Evolutionary conservation across 768 basidiomycete genomes (phyloP), one percentile per base, ranked within the genome.

Genomic region (Boletus reticulatus): DNA sequence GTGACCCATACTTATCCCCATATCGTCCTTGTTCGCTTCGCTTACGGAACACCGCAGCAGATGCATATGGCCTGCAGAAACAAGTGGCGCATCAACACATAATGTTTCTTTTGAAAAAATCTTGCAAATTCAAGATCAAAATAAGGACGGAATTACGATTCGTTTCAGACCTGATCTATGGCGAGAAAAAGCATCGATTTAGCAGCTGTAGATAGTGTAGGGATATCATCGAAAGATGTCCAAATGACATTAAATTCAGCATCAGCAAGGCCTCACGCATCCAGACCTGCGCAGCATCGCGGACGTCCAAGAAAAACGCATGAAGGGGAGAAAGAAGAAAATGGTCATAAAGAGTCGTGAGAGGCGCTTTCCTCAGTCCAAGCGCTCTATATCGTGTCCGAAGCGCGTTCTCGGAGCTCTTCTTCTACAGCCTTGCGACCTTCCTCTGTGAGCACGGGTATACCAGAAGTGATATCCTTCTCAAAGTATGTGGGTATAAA

Each of bases 401-500:
- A 38, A 34, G 37, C 6, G 13, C 50, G 47, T 44, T 71, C 70
- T 20, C 34, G 52, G 9, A 89, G 64, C 66, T 95, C 92, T 57
- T 89, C 87, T 68, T 91, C 81, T 14, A 97, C 73, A 2, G 89
- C 91, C 61, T 79, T 76, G 52, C 73, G 69, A 6, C 95, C 95
- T 42, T 80, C 87, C 1, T 73, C 77, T 0, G 90, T 92, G 19
- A 98, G 77, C 17, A 58, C 66, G 2, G 93, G 84, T 53, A 81
- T 78, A 13, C 95, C 95, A 12, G 79, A 77, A 34, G 76, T 78
- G 50, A 85, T 76, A 50, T 88, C 84, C 51, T 79, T 75, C 65
- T 88, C 87, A 63, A 98, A 96, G 72, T 87, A 93, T 37, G 67
- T 66, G 27, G 94, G 85, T 50, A 83, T 76, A 69, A 92, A 92